phyloP scores from a whole-genome alignment of 345 rosid species.

The Eucalyptus tenuipes region DNA sequence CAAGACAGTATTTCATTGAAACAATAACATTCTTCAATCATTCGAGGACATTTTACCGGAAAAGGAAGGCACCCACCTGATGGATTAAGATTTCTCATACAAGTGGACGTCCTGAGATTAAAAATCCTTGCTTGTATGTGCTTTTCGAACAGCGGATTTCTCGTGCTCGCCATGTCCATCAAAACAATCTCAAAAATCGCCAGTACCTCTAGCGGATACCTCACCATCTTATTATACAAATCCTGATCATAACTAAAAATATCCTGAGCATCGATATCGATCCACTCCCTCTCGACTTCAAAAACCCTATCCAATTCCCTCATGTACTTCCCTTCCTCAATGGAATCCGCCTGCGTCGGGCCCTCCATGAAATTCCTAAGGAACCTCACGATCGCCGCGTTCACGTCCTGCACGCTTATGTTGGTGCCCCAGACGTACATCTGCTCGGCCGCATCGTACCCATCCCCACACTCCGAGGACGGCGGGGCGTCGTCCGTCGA shows the following conservation, averaged over 20 bases:
- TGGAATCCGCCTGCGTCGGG: slow-evolving; percentile 15
- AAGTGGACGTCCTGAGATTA: slow-evolving; percentile 62
- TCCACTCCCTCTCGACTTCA: slow-evolving; percentile 85
- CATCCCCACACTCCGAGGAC: slow-evolving; percentile 67
- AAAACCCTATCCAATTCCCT: slow-evolving; percentile 55
- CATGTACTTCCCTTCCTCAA: slow-evolving; percentile 85
- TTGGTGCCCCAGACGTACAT: slow-evolving; percentile 96
- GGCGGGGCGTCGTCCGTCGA: slow-evolving; percentile 28
- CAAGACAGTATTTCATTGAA: neutral
- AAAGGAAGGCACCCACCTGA: slow-evolving; percentile 38
- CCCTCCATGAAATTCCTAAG: slow-evolving; percentile 71
- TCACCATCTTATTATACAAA: slow-evolving; percentile 76
- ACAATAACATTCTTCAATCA: neutral
- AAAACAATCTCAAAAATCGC: slow-evolving; percentile 91
- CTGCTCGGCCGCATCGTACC: slow-evolving; percentile 32
- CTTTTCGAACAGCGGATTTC: slow-evolving; percentile 69
- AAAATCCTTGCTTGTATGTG: slow-evolving; percentile 81
- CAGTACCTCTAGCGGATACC: slow-evolving; percentile 86
- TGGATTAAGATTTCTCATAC: slow-evolving; percentile 92
- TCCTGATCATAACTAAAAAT: slow-evolving; percentile 77
- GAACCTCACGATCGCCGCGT: slow-evolving; percentile 79
- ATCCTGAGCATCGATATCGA: slow-evolving; percentile 83
- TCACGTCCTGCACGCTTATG: slow-evolving; percentile 87
- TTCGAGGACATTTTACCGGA: neutral
- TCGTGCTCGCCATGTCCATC: slow-evolving; percentile 77